Conservation (phyloP, 495 filamentous ascomycete genomes). For the Neurospora africana region DNA sequence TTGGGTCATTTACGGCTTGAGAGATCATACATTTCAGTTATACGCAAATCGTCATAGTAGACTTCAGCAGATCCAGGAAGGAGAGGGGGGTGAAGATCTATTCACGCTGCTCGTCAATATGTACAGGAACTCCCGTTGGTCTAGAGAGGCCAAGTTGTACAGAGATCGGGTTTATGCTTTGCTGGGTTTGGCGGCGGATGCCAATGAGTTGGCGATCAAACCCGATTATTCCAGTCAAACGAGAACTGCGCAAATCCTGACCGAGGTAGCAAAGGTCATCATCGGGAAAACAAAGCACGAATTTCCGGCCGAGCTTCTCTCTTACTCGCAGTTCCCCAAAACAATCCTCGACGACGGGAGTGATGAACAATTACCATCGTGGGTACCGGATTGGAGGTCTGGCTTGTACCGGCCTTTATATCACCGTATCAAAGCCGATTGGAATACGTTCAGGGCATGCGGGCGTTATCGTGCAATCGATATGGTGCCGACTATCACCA, state of each 20-base stretch:
- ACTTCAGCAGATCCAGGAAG: not conserved
- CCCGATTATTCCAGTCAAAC: not conserved
- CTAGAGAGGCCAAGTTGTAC: not conserved
- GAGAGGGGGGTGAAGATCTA: not conserved
- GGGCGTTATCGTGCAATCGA: not conserved
- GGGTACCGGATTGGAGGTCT: constrained; percentile 11
- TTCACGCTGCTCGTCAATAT: not conserved
- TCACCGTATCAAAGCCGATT: too few species aligned
- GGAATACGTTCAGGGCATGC: not conserved
- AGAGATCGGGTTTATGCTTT: constrained; percentile 9
- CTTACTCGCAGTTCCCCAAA: constrained; percentile 7
- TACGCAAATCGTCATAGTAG: rapidly evolving
- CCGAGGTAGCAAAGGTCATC: constrained; percentile 1
- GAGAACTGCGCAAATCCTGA: not conserved
- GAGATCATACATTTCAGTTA: too few species aligned
- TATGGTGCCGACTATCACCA: not conserved
- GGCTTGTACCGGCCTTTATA: too few species aligned
- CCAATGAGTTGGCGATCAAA: constrained; percentile 1
- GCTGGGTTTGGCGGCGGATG: constrained; percentile 7
- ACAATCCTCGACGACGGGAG: not conserved
- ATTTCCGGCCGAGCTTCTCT: not conserved
- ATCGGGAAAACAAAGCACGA: not conserved
- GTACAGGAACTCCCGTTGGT: not conserved
- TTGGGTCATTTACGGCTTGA: too few species aligned
- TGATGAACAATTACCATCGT: constrained; percentile 1